phyloP scores from a whole-genome alignment of 495 filamentous ascomycete genomes.

The Hyaloscypha finlandica region DNA sequence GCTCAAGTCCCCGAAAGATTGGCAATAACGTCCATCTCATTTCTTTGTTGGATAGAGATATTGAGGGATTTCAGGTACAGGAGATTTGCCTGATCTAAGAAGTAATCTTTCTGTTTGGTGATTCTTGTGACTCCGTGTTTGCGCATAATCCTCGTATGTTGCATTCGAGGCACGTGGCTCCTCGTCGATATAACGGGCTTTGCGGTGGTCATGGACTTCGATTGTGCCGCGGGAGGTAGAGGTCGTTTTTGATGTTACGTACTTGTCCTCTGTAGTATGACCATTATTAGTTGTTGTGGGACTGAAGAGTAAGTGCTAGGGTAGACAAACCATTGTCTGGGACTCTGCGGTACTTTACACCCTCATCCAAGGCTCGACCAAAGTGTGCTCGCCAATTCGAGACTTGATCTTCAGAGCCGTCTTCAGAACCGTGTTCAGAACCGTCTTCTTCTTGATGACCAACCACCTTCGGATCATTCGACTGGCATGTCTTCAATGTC shows the following conservation, averaged over 20 bases:
- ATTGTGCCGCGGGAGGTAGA: background rate
- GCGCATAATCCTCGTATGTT: constrained; percentile 7
- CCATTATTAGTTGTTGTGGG: constrained; percentile 4
- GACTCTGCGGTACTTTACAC: background rate
- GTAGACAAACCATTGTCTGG: constrained; percentile 20
- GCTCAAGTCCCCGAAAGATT: too few relatives aligned
- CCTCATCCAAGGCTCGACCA: constrained; percentile 7
- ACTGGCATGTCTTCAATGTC: too few relatives aligned
- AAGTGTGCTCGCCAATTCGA: background rate
- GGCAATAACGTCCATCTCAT: too few relatives aligned
- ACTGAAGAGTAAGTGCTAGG: background rate
- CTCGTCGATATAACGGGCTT: background rate
- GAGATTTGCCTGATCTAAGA: too few relatives aligned
- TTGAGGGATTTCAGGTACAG: too few relatives aligned
- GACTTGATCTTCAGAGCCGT: background rate
- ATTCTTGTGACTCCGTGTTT: too few relatives aligned
- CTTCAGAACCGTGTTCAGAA: too few relatives aligned
- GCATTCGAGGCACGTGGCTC: constrained; percentile 9
- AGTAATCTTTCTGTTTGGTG: too few relatives aligned
- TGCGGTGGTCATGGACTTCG: background rate
- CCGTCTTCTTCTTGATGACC: too few relatives aligned
- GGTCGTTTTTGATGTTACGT: background rate
- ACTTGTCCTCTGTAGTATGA: background rate
- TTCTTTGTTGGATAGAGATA: too few relatives aligned
- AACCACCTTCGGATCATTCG: too few relatives aligned